phyloP scores from a whole-genome alignment of 768 basidiomycete species.

The Pleurotus salmoneostramineus region DNA sequence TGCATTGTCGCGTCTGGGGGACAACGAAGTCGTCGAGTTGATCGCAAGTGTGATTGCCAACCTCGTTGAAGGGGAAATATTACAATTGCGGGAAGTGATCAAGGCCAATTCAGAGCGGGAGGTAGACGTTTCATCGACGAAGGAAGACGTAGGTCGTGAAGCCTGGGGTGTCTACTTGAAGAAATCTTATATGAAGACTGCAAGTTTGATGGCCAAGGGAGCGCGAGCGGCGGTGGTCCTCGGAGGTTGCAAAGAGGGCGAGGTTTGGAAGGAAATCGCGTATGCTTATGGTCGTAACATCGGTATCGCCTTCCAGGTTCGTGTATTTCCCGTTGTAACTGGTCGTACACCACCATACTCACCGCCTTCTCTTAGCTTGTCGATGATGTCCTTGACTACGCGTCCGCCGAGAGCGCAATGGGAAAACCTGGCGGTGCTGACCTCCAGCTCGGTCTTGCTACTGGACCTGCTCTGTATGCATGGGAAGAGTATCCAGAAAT shows the following conservation, averaged over 20 bases:
- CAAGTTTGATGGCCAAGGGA: slow-evolving; percentile 86
- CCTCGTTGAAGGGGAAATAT: slow-evolving; percentile 93
- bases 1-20: slow-evolving; percentile 82
- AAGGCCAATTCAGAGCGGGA: not conserved
- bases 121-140: not conserved
- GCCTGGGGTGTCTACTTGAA: slow-evolving; percentile 74
- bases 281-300: slow-evolving; percentile 90
- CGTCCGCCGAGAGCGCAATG: slow-evolving; percentile 66
- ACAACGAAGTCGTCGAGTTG: slow-evolving; percentile 88
- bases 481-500: slow-evolving; percentile 92
- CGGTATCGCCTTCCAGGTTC: slow-evolving; percentile 54
- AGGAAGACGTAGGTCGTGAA: slow-evolving; percentile 24
- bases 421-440: slow-evolving; percentile 93
- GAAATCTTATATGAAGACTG: slow-evolving; percentile 77
- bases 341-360: not conserved
- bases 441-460: slow-evolving; percentile 79
- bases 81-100: slow-evolving; percentile 63
- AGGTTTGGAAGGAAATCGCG: slow-evolving; percentile 83
- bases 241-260: slow-evolving; percentile 75
- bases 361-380: slow-evolving; percentile 60
- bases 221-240: slow-evolving; percentile 83
- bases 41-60: slow-evolving; percentile 91
- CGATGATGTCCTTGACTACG: slow-evolving; percentile 94
- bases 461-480: slow-evolving; percentile 91
- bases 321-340: slow-evolving; percentile 8